Percentiles rank a stretch among this genome's conserved stretches.
phyloP scores from a whole-genome alignment of 306 rosid species.

The Ormosia emarginata region DNA sequence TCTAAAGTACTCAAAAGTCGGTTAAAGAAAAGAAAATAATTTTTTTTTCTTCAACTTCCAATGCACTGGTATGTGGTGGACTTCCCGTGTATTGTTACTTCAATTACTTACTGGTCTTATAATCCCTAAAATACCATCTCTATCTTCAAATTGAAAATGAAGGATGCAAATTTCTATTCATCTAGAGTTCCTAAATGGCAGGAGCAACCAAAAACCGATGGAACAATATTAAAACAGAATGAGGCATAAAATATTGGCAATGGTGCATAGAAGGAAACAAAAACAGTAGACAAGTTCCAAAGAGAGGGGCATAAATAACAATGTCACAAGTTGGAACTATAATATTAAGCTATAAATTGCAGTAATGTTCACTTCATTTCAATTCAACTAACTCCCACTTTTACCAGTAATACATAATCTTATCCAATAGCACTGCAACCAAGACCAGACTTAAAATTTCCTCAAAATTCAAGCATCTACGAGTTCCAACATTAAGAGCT shows the following conservation, averaged over 20 bases:
- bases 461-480: constrained; percentile 20
- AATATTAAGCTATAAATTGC: neutral
- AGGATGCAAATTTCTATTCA: neutral
- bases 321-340: too few relatives aligned
- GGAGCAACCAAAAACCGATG: neutral
- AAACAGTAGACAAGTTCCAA: neutral
- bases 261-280: neutral
- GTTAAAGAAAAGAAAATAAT: neutral
- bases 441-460: neutral
- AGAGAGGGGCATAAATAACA: neutral
- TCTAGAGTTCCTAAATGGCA: neutral
- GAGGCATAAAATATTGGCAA: neutral
- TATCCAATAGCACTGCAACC: neutral
- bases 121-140: neutral
- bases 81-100: neutral
- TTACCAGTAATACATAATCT: too few relatives aligned
- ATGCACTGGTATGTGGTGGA: neutral
- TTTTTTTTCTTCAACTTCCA: neutral
- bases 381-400: neutral
- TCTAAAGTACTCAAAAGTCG: neutral
- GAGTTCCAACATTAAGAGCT: constrained; percentile 3
- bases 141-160: neutral
- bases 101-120: neutral
- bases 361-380: neutral
- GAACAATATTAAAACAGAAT: neutral